Percentiles rank a stretch among this genome's conserved stretches.
Conservation (phyloP, 192 early-diverging fungal species). For the Funneliformis mosseae region DNA sequence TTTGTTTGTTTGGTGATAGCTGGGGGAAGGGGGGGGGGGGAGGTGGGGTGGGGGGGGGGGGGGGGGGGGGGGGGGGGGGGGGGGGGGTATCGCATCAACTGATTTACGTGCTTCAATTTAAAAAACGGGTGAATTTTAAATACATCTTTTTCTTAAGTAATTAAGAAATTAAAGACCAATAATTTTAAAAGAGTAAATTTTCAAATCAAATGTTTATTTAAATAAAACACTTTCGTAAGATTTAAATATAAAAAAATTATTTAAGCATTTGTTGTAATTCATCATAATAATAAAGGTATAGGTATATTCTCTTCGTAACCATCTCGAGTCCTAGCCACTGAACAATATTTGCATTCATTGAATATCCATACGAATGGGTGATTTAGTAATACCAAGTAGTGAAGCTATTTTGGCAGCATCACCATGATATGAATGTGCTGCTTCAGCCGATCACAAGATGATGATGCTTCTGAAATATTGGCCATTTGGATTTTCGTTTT, state of each 20-base stretch:
- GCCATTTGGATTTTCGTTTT: slow-evolving; percentile 69
- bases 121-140: too few relatives aligned
- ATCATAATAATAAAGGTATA: too few relatives aligned
- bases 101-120: too few relatives aligned
- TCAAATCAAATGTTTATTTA: background rate
- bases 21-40: too few relatives aligned
- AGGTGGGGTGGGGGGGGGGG: too few relatives aligned
- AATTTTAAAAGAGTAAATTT: too few relatives aligned
- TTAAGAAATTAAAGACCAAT: too few relatives aligned
- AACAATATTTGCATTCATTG: slow-evolving; percentile 98
- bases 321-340: slow-evolving; percentile 73
- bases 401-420: slow-evolving; percentile 77
- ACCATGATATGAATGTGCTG: slow-evolving; percentile 85
- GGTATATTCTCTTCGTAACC: slow-evolving; percentile 98
- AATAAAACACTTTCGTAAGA: background rate
- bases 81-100: too few relatives aligned
- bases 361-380: slow-evolving; percentile 91
- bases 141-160: too few relatives aligned
- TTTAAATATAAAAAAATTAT: background rate
- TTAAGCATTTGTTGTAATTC: too few relatives aligned
- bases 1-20: too few relatives aligned
- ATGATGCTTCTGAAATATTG: slow-evolving; percentile 60
- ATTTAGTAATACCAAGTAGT: slow-evolving; percentile 75
- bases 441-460: slow-evolving; percentile 93
- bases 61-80: too few relatives aligned